A percentile compares a stretch with the other conserved stretches of the same genome.
Evolutionary conservation across 1,284 basidiomycete species (phyloP).

Genomic region (Xerocomus nothofagi): DNA sequence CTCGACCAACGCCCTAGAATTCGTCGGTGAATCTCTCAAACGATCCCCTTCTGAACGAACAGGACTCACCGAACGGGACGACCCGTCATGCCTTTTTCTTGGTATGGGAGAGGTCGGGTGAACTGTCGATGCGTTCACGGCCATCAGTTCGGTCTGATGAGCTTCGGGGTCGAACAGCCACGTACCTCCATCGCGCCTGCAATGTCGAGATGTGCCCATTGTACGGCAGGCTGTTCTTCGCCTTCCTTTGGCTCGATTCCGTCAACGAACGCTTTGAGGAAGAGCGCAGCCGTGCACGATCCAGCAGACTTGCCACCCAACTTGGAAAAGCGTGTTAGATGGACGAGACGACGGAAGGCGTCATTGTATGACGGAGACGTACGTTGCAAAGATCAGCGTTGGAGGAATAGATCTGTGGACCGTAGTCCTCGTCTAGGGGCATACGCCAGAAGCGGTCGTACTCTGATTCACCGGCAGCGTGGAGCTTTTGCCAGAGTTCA

Average conservation of each 20-base stretch:
- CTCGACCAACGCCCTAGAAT: conserved; percentile 27
- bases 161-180: not conserved
- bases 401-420: conserved; percentile 71
- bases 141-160: not conserved
- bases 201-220: conserved; percentile 86
- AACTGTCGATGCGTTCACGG: conserved; percentile 37
- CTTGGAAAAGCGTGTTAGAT: conserved; percentile 10
- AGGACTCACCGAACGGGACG: conserved; percentile 57
- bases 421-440: conserved; percentile 80
- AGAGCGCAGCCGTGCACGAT: conserved; percentile 81
- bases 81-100: conserved; percentile 79
- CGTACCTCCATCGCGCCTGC: conserved; percentile 77
- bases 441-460: conserved; percentile 85
- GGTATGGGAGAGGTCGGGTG: conserved; percentile 59
- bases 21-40: not conserved
- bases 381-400: conserved; percentile 87
- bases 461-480: conserved; percentile 70
- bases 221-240: conserved; percentile 48
- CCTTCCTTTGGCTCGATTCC: conserved; percentile 61
- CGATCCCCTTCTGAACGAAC: not conserved
- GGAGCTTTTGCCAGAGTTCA: conserved; percentile 71
- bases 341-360: not conserved
- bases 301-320: conserved; percentile 76
- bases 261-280: conserved; percentile 81
- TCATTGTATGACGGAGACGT: conserved; percentile 23